Evolutionary conservation across 345 rosid species (phyloP), one percentile per base, ranked within the genome.

Genomic region (Salix arbutifolia): DNA sequence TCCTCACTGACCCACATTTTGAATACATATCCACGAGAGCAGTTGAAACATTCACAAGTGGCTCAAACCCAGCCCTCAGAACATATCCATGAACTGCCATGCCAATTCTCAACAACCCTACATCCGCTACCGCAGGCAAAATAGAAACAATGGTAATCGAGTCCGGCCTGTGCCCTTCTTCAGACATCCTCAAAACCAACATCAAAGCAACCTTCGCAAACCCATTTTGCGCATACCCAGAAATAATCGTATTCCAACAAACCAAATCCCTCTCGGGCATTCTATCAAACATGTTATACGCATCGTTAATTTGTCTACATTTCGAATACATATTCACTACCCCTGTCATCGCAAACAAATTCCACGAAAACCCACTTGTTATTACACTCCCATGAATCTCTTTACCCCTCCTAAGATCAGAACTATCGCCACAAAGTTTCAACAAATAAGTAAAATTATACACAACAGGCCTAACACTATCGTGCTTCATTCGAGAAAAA

Each of bases 241-340:
- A 85, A 80, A 92, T 79, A 72, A 94, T 94, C 1, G 94, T 88
- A 76, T 92, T 94, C 97, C 93, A 94, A 11, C 88, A 91, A 74
- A 92, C 92, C 85, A 90, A 87, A 65, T 92, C 98, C 73, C 93
- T 92, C 26, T 87, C 92, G 28, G 91, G 86, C 97, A 91, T 90
- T 85, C 94, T 89, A 75, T 86, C 96, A 74, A 94, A 92, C 94
- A 91, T 86, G 84, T 91, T 94, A 66, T 81, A 82, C 0, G 98
- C 94, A 11, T 92, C 92, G 12, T 80, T 78, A 65, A 90, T 73
- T 66, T 81, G 80, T 77, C 88, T 83, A 74, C 97, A 94, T 62
- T 94, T 94, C 0, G 89, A 87, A 71, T 92, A 92, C 93, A 94
- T 58, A 76, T 85, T 89, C 2, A 88, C 91, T 40, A 91, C 86